Percentiles rank a stretch among this genome's conserved stretches.
Conservation (phyloP, 1,284 basidiomycete species). For the Rugosomyces carneus region DNA sequence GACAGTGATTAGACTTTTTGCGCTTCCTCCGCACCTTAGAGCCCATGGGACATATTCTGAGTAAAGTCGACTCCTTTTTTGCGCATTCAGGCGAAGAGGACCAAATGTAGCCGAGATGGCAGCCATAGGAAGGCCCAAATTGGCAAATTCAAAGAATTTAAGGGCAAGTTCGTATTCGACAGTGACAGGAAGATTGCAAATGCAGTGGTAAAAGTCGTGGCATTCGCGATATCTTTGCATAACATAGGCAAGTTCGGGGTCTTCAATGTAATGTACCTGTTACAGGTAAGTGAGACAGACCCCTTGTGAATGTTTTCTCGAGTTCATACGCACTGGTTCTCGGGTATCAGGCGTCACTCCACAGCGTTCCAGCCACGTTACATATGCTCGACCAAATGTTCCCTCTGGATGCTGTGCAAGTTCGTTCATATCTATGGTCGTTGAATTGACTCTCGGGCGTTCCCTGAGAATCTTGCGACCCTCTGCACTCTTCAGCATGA, state of each 20-base stretch:
- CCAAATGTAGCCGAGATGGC: constrained; percentile 78
- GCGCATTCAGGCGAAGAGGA: constrained; percentile 53
- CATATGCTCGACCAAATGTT: constrained; percentile 84
- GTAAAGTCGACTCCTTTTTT: constrained; percentile 55
- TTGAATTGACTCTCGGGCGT: constrained; percentile 76
- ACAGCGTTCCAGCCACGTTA: constrained; percentile 79
- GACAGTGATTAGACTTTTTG: constrained; percentile 79
- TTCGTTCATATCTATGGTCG: constrained; percentile 70
- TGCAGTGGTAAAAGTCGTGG: constrained; percentile 93
- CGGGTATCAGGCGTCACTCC: constrained; percentile 85
- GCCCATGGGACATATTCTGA: constrained; percentile 90
- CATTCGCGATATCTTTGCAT: constrained; percentile 98
- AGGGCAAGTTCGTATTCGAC: constrained; percentile 93
- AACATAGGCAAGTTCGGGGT: constrained; percentile 91
- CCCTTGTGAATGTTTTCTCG: neutral
- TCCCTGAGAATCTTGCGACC: constrained; percentile 81
- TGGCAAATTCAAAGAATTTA: constrained; percentile 93
- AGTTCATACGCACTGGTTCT: constrained; percentile 63
- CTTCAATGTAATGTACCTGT: constrained; percentile 87
- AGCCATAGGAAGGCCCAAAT: constrained; percentile 88
- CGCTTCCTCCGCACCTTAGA: constrained; percentile 69
- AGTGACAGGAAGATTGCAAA: constrained; percentile 83
- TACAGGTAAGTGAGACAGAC: neutral
- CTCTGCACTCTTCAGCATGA: constrained; percentile 76
- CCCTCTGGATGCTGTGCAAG: constrained; percentile 64